These are phyloP conservation scores for Dryadomyces quercus-mongolicae DNA, from an alignment of 2,329 filamentous ascomycete species.

Conservation along the genomic window DNA sequence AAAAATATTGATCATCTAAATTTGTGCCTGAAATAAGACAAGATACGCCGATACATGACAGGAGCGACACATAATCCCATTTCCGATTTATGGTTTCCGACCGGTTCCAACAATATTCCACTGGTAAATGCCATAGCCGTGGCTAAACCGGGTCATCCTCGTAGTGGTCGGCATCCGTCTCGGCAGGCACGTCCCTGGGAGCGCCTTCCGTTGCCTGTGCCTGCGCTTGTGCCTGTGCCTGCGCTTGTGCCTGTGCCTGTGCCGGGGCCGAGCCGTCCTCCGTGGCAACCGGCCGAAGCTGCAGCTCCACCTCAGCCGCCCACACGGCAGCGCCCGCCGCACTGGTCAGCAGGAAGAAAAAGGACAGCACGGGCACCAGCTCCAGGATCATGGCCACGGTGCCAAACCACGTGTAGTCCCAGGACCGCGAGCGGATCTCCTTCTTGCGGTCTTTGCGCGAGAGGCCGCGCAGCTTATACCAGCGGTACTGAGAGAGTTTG, in stretches of 20 bases:
- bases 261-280: neutral
- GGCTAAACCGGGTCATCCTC: conserved; percentile 12
- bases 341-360: conserved; percentile 85
- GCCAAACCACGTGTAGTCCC: conserved; percentile 92
- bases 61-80: too few relatives aligned
- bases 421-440: conserved; percentile 54
- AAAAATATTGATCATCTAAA: neutral
- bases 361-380: conserved; percentile 80
- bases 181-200: conserved; percentile 39
- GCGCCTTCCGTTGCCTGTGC: conserved; percentile 21
- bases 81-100: too few relatives aligned
- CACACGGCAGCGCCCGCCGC: conserved; percentile 77
- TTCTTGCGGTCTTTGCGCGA: conserved; percentile 60
- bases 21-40: neutral
- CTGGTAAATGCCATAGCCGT: neutral
- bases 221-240: too few relatives aligned
- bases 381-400: conserved; percentile 64
- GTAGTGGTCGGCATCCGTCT: conserved; percentile 29
- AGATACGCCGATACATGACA: too few relatives aligned
- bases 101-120: neutral
- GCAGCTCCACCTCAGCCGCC: conserved; percentile 61
- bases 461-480: conserved; percentile 70
- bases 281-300: neutral
- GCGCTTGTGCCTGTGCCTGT: conserved; percentile 27
- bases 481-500: conserved; percentile 82